These are phyloP conservation scores for Lactarius hengduanensis DNA, from an alignment of 768 basidiomycete species.

Conservation along the genomic window DNA sequence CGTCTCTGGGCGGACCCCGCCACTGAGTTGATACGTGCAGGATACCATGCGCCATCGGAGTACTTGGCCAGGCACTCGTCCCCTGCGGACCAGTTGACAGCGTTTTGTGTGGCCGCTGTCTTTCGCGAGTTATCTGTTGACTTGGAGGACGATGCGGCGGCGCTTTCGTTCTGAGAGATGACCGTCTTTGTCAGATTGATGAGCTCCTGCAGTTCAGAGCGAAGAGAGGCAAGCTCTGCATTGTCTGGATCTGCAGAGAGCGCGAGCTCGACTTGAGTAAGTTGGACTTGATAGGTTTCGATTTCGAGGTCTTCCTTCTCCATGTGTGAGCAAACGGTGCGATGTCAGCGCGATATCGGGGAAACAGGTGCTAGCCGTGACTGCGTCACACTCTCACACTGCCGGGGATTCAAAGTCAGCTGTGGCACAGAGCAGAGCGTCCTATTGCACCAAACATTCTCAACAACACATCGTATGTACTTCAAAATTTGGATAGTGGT, in stretches of 20 bases:
- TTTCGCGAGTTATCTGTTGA: constrained; percentile 52
- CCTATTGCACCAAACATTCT: no score
- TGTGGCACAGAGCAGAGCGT: constrained; percentile 14
- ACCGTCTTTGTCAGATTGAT: constrained; percentile 76
- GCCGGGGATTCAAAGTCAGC: constrained; percentile 19
- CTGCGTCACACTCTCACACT: neutral
- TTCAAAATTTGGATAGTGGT: neutral
- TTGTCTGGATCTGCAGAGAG: constrained; percentile 75
- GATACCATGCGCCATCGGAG: constrained; percentile 85
- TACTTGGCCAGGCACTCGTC: constrained; percentile 87
- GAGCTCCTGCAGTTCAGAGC: constrained; percentile 77
- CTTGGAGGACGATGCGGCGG: constrained; percentile 57
- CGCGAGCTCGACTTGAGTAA: constrained; percentile 83
- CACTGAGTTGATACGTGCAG: constrained; percentile 82
- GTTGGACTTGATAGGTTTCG: constrained; percentile 87
- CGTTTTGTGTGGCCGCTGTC: constrained; percentile 45
- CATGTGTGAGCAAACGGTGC: constrained; percentile 34
- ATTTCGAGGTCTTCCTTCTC: constrained; percentile 82
- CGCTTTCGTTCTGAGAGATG: constrained; percentile 62
- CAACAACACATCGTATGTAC: no score
- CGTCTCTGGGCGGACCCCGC: constrained; percentile 80
- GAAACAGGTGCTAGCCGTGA: neutral
- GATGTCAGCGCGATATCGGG: constrained; percentile 8
- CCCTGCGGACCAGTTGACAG: constrained; percentile 70
- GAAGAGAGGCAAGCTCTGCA: constrained; percentile 66